Evolutionary conservation across 2,329 filamentous ascomycete genomes (phyloP), one percentile per base, ranked within the genome.

Genomic region (Pseudocercospora fuligena): DNA sequence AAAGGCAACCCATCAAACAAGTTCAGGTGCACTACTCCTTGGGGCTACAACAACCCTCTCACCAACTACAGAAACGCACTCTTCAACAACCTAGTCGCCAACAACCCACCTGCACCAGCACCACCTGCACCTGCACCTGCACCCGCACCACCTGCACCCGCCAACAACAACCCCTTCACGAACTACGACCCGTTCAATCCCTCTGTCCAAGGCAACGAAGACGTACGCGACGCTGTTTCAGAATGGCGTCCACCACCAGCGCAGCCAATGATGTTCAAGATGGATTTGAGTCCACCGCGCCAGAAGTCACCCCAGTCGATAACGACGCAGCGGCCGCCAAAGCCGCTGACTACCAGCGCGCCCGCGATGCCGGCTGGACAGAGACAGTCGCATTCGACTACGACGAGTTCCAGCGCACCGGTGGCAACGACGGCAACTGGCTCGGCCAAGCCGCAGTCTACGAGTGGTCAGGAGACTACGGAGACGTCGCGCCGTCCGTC

Each of bases 381-480:
- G 70, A 74, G 60, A 69, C 62, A 0, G 66, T 65, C 3, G 70
- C 73, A 5, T 70, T 76, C 60, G 69, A 78, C 66, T 76, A 77
- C 67, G 60, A 76, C 63, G 59, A 58, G 16, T 73, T 72, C 63
- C 61, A 73, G 66, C 67, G 59, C 11, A 16, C 60, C 19, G 66
- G 29, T 7, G 68, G 66, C 40, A 56, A 66, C 43, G 53, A 69
- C 36, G 67, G 72, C 58, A 63, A 88, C 83, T 87, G 82, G 83
- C 60, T 82, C 27, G 74, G 82, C 43, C 86, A 86, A 63, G 89
- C 88, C n/a, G 80, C 77, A 0, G 84, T 91, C 51, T 98, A 98
- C 73, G 88, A 94, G 74, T 98, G 92, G 91, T 85, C 89, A 19
- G 93, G 93, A 11, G 92, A 97, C 2, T 92, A 86, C 72, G 95